A percentile compares a stretch with the other conserved stretches of the same genome.
phyloP scores from a whole-genome alignment of 768 basidiomycete genomes.

The Boletus reticulatus region DNA sequence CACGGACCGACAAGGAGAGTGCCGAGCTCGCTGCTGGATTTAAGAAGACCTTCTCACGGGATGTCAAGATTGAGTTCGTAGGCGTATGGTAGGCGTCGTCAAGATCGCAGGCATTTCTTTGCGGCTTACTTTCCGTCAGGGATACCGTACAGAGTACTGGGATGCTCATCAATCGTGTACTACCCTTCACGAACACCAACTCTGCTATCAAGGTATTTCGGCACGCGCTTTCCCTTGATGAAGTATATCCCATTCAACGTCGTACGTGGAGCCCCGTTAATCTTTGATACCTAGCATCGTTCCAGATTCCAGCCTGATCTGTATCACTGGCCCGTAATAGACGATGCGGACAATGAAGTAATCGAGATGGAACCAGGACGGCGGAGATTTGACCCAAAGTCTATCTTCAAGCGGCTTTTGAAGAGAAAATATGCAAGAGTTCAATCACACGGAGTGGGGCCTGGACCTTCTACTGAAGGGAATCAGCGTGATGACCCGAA shows the following conservation, averaged over 20 bases:
- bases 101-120: neutral
- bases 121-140: conserved; percentile 37
- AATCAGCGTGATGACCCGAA: neutral
- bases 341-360: conserved; percentile 26
- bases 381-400: neutral
- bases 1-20: conserved; percentile 45
- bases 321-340: conserved; percentile 46
- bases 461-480: neutral
- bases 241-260: conserved; percentile 39
- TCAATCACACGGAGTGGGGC: neutral
- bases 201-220: conserved; percentile 66
- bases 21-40: conserved; percentile 57
- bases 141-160: conserved; percentile 83
- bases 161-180: conserved; percentile 49
- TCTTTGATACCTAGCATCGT: conserved; percentile 46
- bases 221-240: conserved; percentile 77
- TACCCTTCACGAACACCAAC: conserved; percentile 70
- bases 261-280: conserved; percentile 6
- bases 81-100: conserved; percentile 62
- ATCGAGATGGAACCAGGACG: neutral
- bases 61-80: conserved; percentile 76
- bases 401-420: neutral
- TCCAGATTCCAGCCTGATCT: conserved; percentile 62
- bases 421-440: neutral
- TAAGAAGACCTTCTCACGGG: conserved; percentile 66